phyloP scores from a whole-genome alignment of 1,284 basidiomycete genomes.

The Leccinum pachyderme region DNA sequence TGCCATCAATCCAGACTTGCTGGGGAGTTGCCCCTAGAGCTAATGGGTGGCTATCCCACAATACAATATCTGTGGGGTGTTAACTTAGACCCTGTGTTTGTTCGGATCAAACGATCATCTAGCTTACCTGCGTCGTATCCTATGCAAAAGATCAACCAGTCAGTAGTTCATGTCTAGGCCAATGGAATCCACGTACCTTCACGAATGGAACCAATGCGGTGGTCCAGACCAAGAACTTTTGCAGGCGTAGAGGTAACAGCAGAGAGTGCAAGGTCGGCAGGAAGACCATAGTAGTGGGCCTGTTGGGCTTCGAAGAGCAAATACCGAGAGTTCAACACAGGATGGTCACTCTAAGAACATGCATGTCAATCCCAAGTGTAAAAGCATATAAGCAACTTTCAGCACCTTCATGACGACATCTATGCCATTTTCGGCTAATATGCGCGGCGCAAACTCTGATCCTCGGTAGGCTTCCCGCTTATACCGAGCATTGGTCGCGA shows the following conservation, averaged over 20 bases:
- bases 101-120: background rate
- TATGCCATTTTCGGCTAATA: slow-evolving; percentile 74
- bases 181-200: slow-evolving; percentile 40
- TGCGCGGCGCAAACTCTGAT: slow-evolving; percentile 80
- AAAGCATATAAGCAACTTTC: background rate
- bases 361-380: slow-evolving; percentile 2
- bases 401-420: slow-evolving; percentile 76
- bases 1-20: slow-evolving; percentile 73
- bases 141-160: slow-evolving; percentile 12
- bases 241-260: slow-evolving; percentile 82
- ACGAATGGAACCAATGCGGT: slow-evolving; percentile 77
- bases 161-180: slow-evolving; percentile 21
- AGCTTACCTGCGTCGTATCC: slow-evolving; percentile 48
- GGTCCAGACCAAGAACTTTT: slow-evolving; percentile 71
- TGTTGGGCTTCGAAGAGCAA: slow-evolving; percentile 86
- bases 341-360: slow-evolving; percentile 67
- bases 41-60: slow-evolving; percentile 81
- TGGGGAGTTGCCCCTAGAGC: slow-evolving; percentile 69
- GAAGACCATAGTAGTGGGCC: slow-evolving; percentile 75
- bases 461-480: slow-evolving; percentile 87
- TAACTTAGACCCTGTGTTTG: background rate
- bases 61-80: slow-evolving; percentile 45
- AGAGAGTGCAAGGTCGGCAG: slow-evolving; percentile 59
- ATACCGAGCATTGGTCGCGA: slow-evolving; percentile 67
- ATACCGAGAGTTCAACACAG: slow-evolving; percentile 74